Evolutionary conservation across 495 filamentous ascomycete genomes (phyloP).

Genomic region (Neurospora sp.): DNA sequence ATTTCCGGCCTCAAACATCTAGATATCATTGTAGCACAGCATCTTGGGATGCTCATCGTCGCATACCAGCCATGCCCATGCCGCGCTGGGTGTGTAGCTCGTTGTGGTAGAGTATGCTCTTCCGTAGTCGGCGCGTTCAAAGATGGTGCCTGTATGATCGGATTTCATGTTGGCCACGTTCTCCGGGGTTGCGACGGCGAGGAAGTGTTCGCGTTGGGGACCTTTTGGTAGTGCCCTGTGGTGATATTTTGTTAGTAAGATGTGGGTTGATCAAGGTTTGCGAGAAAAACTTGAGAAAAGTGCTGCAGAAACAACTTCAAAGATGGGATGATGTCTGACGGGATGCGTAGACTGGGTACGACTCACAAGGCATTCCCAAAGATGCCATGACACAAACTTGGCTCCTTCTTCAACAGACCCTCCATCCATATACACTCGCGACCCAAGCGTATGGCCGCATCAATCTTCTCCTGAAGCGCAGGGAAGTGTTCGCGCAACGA

Average conservation of each 20-base stretch:
- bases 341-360: too few relatives aligned
- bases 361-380: constrained; percentile 47
- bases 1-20: not conserved
- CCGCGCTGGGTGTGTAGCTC: constrained; percentile 20
- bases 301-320: too few relatives aligned
- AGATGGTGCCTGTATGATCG: constrained; percentile 19
- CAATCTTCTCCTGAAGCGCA: constrained; percentile 33
- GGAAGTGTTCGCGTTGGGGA: constrained; percentile 35
- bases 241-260: too few relatives aligned
- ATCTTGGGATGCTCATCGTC: constrained; percentile 12
- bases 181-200: constrained; percentile 40
- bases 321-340: too few relatives aligned
- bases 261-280: too few relatives aligned
- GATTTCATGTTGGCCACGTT: constrained; percentile 40
- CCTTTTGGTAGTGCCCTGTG: constrained; percentile 20
- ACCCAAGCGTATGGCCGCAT: constrained; percentile 34
- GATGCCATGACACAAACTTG: constrained; percentile 56
- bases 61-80: constrained; percentile 22
- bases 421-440: constrained; percentile 37
- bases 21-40: constrained; percentile 22
- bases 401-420: constrained; percentile 51
- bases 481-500: constrained; percentile 43
- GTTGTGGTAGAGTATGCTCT: constrained; percentile 15
- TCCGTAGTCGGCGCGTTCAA: constrained; percentile 22
- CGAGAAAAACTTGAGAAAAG: too few relatives aligned